Evolutionary conservation across 495 filamentous ascomycete species (phyloP).

Genomic region (Chaetomidium leptoderma): DNA sequence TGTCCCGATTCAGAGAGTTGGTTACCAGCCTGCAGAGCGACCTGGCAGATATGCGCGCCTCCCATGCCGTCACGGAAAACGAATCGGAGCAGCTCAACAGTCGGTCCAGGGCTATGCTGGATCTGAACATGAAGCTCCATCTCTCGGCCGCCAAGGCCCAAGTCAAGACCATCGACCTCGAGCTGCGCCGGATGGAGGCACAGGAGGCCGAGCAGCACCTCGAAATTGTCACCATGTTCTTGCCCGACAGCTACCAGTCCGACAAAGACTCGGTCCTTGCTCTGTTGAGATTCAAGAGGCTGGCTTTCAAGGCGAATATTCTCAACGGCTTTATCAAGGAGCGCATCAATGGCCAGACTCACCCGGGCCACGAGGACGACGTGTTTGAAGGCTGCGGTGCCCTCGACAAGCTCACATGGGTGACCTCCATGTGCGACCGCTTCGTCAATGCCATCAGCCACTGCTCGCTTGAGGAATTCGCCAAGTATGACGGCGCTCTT

Average conservation of each 20-base stretch:
- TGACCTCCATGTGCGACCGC: conserved; percentile 73
- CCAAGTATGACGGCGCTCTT: conserved; percentile 65
- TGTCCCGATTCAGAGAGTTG: conserved; percentile 81
- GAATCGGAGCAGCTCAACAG: conserved; percentile 82
- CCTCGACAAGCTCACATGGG: conserved; percentile 80
- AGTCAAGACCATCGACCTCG: conserved; percentile 87
- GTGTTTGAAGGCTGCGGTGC: conserved; percentile 72
- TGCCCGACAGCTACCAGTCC: conserved; percentile 77
- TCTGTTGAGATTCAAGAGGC: conserved; percentile 77
- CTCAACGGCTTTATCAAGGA: conserved; percentile 78
- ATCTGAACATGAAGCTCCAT: conserved; percentile 91
- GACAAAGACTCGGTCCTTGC: conserved; percentile 81
- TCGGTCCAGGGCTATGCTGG: conserved; percentile 88
- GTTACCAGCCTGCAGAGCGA: conserved; percentile 82
- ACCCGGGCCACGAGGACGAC: conserved; percentile 62
- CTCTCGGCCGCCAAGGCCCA: conserved; percentile 84
- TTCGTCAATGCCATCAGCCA: conserved; percentile 73
- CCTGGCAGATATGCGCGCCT: conserved; percentile 84
- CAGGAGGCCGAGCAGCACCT: conserved; percentile 87
- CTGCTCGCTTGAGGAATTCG: conserved; percentile 74
- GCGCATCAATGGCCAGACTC: conserved; percentile 53
- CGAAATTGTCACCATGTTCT: conserved; percentile 77
- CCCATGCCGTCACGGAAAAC: conserved; percentile 84
- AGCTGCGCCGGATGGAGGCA: conserved; percentile 80
- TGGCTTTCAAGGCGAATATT: conserved; percentile 82